A percentile compares a stretch with the other conserved stretches of the same genome.
Conservation (phyloP, 2,329 filamentous ascomycete genomes). For the Pyrenophora teres region DNA sequence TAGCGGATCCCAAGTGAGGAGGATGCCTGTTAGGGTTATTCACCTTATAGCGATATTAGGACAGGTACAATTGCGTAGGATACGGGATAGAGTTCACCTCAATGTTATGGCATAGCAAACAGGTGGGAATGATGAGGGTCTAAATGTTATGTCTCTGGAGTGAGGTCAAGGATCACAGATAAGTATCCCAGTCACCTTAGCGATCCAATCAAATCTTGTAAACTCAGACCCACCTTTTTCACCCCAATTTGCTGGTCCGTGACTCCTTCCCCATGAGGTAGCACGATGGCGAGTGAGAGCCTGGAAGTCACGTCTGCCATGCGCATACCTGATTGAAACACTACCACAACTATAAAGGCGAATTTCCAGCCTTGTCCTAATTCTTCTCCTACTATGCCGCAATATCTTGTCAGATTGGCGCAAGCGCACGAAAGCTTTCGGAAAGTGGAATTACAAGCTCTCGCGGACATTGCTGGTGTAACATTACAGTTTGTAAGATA, state of each 20-base stretch:
- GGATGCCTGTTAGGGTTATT: no score
- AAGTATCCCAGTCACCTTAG: not conserved
- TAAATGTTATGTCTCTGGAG: no score
- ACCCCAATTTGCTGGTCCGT: conserved; percentile 4
- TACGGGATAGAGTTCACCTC: no score
- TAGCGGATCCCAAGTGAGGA: no score
- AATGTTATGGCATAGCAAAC: not conserved
- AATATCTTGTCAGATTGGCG: conserved; percentile 87
- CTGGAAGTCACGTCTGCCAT: conserved; percentile 10
- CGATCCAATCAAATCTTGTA: no score
- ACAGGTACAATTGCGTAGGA: no score
- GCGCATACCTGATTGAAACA: conserved; percentile 28
- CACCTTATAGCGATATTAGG: no score
- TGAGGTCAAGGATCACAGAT: no score
- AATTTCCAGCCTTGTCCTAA: not conserved
- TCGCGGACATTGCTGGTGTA: conserved; percentile 71
- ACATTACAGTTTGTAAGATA: conserved; percentile 77
- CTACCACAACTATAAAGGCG: not conserved
- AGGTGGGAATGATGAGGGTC: no score
- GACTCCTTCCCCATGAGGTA: conserved; percentile 17
- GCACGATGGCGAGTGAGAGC: not conserved
- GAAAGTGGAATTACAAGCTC: conserved; percentile 77
- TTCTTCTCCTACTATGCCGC: conserved; percentile 47
- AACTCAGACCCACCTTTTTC: no score
- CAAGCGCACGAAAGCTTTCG: conserved; percentile 93